Conservation (phyloP, 2,329 filamentous ascomycete species). For the Coniochaeta sp. region DNA sequence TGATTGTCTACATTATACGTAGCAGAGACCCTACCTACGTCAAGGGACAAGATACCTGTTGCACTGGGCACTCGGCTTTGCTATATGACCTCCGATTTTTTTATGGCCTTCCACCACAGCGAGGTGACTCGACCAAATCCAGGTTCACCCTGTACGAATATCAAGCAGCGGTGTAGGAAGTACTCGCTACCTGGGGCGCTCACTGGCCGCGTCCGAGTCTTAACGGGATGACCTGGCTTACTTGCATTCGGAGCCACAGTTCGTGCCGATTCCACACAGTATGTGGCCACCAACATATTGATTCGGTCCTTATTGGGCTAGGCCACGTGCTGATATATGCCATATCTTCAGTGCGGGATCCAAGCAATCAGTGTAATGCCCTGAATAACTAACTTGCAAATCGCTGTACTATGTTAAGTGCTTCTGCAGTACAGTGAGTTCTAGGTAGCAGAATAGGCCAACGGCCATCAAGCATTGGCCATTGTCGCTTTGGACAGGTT, state of each 20-base stretch:
- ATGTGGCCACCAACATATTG: not conserved
- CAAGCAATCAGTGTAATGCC: no score
- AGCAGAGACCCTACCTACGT: not conserved
- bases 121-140: not conserved
- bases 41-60: no score
- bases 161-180: not conserved
- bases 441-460: not conserved
- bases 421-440: no score
- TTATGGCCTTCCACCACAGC: not conserved
- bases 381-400: no score
- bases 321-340: not conserved
- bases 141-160: not conserved
- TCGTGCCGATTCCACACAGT: not conserved
- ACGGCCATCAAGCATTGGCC: not conserved
- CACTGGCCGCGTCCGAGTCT: not conserved
- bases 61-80: no score
- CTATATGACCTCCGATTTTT: not conserved
- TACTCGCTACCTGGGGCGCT: not conserved
- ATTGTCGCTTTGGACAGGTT: not conserved
- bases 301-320: not conserved
- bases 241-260: not conserved
- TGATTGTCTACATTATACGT: not conserved
- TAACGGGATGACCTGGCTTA: not conserved
- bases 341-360: not conserved
- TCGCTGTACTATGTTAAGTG: no score